phyloP scores from a whole-genome alignment of 805 yeast species.

The Geotrichum ghanense region DNA sequence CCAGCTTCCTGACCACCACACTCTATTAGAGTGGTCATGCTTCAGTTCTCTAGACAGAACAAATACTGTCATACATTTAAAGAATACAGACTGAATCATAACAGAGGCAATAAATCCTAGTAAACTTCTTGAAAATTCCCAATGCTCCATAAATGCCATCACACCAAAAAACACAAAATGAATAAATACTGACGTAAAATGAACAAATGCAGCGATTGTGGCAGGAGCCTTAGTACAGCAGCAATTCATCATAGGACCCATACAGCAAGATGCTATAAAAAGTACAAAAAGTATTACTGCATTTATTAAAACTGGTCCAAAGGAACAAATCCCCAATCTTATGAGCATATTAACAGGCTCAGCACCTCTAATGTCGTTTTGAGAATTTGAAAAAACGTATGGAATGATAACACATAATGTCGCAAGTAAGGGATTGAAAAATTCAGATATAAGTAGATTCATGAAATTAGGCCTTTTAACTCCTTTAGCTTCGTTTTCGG shows the following conservation, averaged over 20 bases:
- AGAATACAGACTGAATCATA: constrained; percentile 46
- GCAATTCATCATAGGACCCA: constrained; percentile 78
- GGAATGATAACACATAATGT: constrained; percentile 47
- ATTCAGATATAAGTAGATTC: constrained; percentile 59
- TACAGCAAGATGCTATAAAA: constrained; percentile 33
- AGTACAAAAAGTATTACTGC: constrained; percentile 18
- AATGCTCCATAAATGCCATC: constrained; percentile 57
- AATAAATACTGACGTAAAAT: constrained; percentile 38
- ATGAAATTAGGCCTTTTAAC: constrained; percentile 55
- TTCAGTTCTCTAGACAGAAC: constrained; percentile 50
- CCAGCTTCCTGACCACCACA: constrained; percentile 48
- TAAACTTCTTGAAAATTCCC: constrained; percentile 48
- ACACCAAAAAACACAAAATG: constrained; percentile 49
- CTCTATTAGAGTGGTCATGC: constrained; percentile 46
- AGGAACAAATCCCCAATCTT: constrained; percentile 35
- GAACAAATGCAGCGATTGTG: constrained; percentile 45
- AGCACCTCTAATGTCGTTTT: constrained; percentile 49
- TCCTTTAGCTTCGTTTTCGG: constrained; percentile 36
- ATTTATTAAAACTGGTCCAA: constrained; percentile 17
- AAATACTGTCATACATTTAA: constrained; percentile 38
- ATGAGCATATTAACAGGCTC: constrained; percentile 36
- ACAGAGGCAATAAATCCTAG: constrained; percentile 48
- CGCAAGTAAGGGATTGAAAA: constrained; percentile 49
- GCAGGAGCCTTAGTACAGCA: constrained; percentile 55
- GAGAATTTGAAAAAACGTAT: constrained; percentile 61